A percentile compares a stretch with the other conserved stretches of the same genome.
Evolutionary conservation across 257 asterid genomes (phyloP).

Genomic region (Mentha longifolia): DNA sequence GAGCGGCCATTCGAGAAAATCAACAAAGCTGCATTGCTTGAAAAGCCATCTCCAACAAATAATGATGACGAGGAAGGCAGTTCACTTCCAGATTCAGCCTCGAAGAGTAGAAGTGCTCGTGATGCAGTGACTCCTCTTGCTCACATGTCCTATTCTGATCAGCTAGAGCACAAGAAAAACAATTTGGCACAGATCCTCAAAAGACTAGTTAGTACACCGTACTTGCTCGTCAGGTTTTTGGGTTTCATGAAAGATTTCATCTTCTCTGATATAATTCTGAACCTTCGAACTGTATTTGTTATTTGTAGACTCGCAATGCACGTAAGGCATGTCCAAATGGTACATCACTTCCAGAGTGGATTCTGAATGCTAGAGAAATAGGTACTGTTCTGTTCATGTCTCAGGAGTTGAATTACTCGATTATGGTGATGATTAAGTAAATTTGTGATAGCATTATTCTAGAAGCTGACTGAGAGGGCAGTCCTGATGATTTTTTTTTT

Average conservation of each 20-base stretch:
- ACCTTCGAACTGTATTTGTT: constrained; percentile 26
- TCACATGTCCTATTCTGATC: constrained; percentile 83
- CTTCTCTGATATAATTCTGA: constrained; percentile 9
- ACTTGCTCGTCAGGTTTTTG: constrained; percentile 16
- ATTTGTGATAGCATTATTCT: constrained; percentile 1
- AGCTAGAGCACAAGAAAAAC: constrained; percentile 82
- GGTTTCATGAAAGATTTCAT: background rate
- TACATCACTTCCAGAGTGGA: constrained; percentile 89
- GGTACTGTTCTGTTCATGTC: constrained; percentile 51
- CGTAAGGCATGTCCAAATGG: constrained; percentile 94
- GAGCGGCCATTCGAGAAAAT: constrained; percentile 75
- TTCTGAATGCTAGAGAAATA: constrained; percentile 82
- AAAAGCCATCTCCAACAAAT: constrained; percentile 33
- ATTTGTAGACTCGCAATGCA: constrained; percentile 81
- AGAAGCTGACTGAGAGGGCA: background rate
- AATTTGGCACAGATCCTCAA: constrained; percentile 71
- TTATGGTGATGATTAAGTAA: constrained; percentile 15
- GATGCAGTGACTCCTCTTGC: constrained; percentile 97
- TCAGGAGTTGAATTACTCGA: constrained; percentile 19
- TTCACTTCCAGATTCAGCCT: constrained; percentile 41
- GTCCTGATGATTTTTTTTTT: background rate
- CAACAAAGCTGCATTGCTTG: constrained; percentile 41
- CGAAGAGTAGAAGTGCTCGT: constrained; percentile 70
- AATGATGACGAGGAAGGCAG: constrained; percentile 49
- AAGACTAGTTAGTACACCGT: constrained; percentile 61